These are phyloP conservation scores for Cryptococcus hybrid DNA, from an alignment of 1,284 basidiomycete species.

Conservation along the genomic window DNA sequence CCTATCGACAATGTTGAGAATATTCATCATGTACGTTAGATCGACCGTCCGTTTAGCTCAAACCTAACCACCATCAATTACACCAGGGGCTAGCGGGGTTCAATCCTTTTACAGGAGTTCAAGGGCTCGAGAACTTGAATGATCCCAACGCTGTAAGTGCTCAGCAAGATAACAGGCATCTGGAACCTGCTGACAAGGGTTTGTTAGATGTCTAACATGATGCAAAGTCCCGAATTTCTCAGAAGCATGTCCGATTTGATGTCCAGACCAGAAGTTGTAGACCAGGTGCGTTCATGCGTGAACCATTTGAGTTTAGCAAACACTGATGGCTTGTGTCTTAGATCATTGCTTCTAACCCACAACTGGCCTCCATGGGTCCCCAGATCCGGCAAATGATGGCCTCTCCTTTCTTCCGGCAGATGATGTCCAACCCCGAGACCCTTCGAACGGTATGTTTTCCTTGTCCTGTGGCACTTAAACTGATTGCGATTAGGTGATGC, in stretches of 20 bases:
- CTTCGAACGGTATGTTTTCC: constrained; percentile 33
- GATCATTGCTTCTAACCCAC: constrained; percentile 75
- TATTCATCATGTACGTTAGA: constrained; percentile 38
- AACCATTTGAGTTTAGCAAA: neutral
- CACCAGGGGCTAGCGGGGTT: constrained; percentile 55
- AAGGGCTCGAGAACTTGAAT: constrained; percentile 69
- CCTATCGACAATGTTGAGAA: constrained; percentile 58
- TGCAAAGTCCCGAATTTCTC: constrained; percentile 76
- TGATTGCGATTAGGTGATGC: constrained; percentile 60
- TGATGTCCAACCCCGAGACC: constrained; percentile 58
- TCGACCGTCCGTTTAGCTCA: neutral
- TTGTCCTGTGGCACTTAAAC: neutral
- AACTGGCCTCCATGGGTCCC: constrained; percentile 72
- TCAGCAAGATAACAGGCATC: neutral
- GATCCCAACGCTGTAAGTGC: constrained; percentile 83
- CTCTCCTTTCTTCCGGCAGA: constrained; percentile 73
- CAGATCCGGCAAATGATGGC: constrained; percentile 76
- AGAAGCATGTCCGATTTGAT: constrained; percentile 61
- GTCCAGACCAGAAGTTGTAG: constrained; percentile 75
- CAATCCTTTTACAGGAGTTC: constrained; percentile 82
- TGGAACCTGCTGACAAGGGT: constrained; percentile 2
- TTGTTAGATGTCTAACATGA: constrained; percentile 72
- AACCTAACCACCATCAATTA: neutral
- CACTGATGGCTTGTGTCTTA: constrained; percentile 29
- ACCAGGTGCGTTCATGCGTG: constrained; percentile 53